Conservation (phyloP, 108 stramenopile genomes). For the Discostella stelligeroides region DNA sequence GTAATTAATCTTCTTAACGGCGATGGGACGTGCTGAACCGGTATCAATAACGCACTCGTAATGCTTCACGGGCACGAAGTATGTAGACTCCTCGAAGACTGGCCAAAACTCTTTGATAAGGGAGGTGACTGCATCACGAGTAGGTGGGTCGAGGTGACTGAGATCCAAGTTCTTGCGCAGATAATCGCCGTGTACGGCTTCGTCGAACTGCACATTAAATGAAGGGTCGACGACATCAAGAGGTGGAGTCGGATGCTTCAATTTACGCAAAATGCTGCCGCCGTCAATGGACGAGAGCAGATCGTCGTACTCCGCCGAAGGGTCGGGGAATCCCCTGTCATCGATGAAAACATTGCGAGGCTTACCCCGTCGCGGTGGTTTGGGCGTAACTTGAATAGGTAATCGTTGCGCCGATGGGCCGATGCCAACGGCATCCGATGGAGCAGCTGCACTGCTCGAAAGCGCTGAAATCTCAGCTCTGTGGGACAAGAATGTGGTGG, state of each 20-base stretch:
- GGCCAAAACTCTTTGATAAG: constrained; percentile 1
- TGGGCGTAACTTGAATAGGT: too few relatives aligned
- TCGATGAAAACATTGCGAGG: too few relatives aligned
- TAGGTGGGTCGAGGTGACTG: neutral
- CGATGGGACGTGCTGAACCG: neutral
- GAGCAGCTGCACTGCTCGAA: too few relatives aligned
- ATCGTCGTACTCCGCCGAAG: too few relatives aligned
- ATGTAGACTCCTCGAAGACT: neutral
- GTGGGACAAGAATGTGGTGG: too few relatives aligned
- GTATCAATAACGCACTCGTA: too few relatives aligned
- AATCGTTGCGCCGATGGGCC: too few relatives aligned
- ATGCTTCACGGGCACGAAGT: neutral
- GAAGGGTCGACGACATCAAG: neutral
- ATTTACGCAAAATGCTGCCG: neutral
- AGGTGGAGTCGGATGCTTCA: neutral
- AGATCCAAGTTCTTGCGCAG: neutral
- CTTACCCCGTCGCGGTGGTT: too few relatives aligned
- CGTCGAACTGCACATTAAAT: neutral
- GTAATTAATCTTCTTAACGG: neutral
- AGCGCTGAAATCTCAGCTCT: too few relatives aligned
- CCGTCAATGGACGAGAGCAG: too few relatives aligned
- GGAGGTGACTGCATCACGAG: neutral
- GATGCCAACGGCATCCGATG: too few relatives aligned
- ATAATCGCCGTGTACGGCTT: neutral
- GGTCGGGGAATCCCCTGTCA: too few relatives aligned